Percentiles rank a stretch among this genome's conserved stretches.
Conservation (phyloP, 805 yeast species). For the Geotrichum ghanense region DNA sequence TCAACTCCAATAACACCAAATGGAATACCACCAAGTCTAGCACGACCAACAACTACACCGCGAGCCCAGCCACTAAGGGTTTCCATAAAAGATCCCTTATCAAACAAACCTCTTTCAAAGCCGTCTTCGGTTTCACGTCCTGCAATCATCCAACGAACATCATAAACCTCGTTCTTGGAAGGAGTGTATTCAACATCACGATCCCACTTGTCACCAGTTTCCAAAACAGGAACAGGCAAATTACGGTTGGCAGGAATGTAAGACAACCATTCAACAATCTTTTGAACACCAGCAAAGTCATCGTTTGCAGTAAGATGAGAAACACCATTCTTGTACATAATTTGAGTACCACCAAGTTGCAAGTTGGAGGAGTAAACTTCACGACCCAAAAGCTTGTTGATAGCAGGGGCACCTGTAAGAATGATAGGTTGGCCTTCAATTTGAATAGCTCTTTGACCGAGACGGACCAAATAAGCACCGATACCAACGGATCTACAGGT, state of each 20-base stretch:
- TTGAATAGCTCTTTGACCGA: slow-evolving; percentile 98
- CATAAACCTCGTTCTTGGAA: slow-evolving; percentile 58
- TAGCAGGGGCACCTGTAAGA: slow-evolving; percentile 98
- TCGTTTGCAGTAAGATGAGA: slow-evolving; percentile 95
- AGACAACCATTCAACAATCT: slow-evolving; percentile 91
- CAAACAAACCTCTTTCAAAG: slow-evolving; percentile 83
- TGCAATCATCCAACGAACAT: slow-evolving; percentile 88
- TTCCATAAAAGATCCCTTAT: slow-evolving; percentile 87
- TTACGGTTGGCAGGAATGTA: slow-evolving; percentile 87
- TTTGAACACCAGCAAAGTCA: slow-evolving; percentile 91
- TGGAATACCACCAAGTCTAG: slow-evolving; percentile 97
- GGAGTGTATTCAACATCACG: slow-evolving; percentile 82
- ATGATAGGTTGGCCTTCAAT: slow-evolving; percentile 98
- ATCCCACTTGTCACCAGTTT: slow-evolving; percentile 77
- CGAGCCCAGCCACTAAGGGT: slow-evolving; percentile 97
- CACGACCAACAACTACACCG: slow-evolving; percentile 98
- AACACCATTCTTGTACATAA: slow-evolving; percentile 97
- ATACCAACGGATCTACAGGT: slow-evolving; percentile 99
- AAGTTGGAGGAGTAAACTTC: slow-evolving; percentile 95
- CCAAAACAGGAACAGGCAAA: slow-evolving; percentile 82
- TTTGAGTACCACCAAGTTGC: slow-evolving; percentile 98
- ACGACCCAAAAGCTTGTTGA: slow-evolving; percentile 90
- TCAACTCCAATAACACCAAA: slow-evolving; percentile 97
- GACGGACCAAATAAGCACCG: slow-evolving; percentile 96
- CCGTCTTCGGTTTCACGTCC: slow-evolving; percentile 63